Base-by-base conservation (phyloP, 139 green algal species). In the Asterochloris erici region DNA sequence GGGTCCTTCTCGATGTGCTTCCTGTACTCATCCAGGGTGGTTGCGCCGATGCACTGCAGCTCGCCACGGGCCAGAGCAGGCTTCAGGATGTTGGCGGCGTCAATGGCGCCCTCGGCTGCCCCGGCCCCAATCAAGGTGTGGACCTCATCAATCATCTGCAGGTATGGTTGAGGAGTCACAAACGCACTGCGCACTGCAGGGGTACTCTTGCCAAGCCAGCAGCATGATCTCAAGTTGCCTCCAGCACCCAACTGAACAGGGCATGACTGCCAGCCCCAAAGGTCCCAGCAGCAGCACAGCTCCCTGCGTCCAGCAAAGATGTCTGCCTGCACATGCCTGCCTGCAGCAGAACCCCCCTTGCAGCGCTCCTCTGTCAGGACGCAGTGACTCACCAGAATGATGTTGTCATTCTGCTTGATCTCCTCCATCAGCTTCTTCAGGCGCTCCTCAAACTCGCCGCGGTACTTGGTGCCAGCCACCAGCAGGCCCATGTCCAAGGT, bases 1-100 rank as follows among this genome's bases (percentile, higher is more conserved):
- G 97, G 95, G 88, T 99, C 97, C 93, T 99, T 99, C 93, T 99
- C 97, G 87, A 99, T 99, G 92, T 99, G 97, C 94, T 99, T 99
- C 77, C 97, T 91, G 93, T 99, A 99, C 92, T 99, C 97, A 82
- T 99, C 97, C 77, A 99, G 90, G 0, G 97, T 99, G 84, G 97
- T 99, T 82, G 97, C 97, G 70, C 97, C 97, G 80, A 99, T 99
- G 94, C 96, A 99, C 91, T 98, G 95, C 87, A 99, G 93, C 94
- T 99, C 97, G 62, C 97, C 97, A 83, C 97, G 94, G 10, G 97
- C 97, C 73, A 99, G 92, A 12, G 97, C 97, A 19, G 97, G 97
- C 94, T 99, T 99, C 69, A 99, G 91, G 86, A 99, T 99, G 92
- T 99, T 99, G 85, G 97, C 97, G 12, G 96, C 96, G 83, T 99